phyloP scores from a whole-genome alignment of 1,284 basidiomycete genomes.

The Rhodotorula mucilaginosa region DNA sequence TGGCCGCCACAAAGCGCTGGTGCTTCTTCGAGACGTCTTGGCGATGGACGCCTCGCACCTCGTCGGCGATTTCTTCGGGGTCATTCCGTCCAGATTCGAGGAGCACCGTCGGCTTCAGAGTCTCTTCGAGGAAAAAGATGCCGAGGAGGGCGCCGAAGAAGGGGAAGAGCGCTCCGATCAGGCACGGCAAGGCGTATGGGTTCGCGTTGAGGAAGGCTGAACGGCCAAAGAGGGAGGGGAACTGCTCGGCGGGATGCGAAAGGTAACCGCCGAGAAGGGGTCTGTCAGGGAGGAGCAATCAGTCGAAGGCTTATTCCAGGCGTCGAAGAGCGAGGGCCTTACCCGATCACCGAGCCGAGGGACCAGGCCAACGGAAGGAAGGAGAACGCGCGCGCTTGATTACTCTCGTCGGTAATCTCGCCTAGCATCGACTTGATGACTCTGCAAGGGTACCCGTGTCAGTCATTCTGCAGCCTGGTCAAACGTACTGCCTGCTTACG shows the following conservation, averaged over 20 bases:
- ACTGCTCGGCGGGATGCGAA: constrained; percentile 44
- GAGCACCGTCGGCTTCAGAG: constrained; percentile 10
- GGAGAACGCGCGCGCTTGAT: constrained; percentile 43
- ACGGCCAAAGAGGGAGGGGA: constrained; percentile 38
- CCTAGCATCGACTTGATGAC: constrained; percentile 46
- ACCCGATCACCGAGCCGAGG: constrained; percentile 37
- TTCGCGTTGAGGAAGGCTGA: constrained; percentile 40
- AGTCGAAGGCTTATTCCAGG: neutral
- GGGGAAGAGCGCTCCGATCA: constrained; percentile 46
- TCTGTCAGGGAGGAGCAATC: neutral
- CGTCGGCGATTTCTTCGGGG: neutral
- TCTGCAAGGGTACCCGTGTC: neutral
- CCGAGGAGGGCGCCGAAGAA: constrained; percentile 45
- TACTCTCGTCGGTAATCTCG: constrained; percentile 43
- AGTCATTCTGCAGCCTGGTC: neutral
- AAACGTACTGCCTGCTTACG: constrained; percentile 12
- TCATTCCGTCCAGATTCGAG: neutral
- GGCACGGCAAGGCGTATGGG: constrained; percentile 51
- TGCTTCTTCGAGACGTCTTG: constrained; percentile 7
- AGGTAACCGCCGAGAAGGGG: constrained; percentile 46
- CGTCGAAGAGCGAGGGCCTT: constrained; percentile 1
- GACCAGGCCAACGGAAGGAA: constrained; percentile 41
- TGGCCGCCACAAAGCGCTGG: constrained; percentile 15
- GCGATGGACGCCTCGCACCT: neutral
- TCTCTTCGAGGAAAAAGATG: constrained; percentile 48